Base-by-base conservation (phyloP, 1,284 basidiomycete genomes). In the Bondarzewia mesenterica region DNA sequence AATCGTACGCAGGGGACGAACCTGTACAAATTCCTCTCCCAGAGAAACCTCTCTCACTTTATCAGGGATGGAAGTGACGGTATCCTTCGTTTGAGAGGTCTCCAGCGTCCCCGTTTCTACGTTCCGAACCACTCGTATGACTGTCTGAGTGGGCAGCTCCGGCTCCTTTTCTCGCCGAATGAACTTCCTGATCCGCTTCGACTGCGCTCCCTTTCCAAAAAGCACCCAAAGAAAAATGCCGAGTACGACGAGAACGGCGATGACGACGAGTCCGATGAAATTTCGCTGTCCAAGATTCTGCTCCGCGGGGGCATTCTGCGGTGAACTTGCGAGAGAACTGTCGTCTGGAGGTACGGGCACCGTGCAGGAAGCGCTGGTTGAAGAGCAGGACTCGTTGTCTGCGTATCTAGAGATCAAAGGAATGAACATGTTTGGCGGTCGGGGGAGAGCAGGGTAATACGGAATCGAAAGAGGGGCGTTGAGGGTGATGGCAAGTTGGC, bases 181-280 rank as follows among this genome's bases (percentile, higher is more conserved):
- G 39, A 62, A 32, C 37, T 50, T 51, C 29, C 53, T 53, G 10
- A 54, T 35, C 8, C 46, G 50, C 41, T 58, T 56, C 39, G 60
- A 54, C 54, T 10, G 12, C 29, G 29, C 29, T 32, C 58, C 57
- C 48, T 55, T 56, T 21, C 61, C 60, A 45, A 65, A 63, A 25
- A 56, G 44, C 47, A 61, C 45, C 59, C 60, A 65, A 43, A 67
- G 58, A 12, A 46, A 47, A 52, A 64, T 25, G 4, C 50, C 63
- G 46, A 61, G 37, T 47, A 60, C 12, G 39, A 59, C 49, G 45
- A 67, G 50, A 20, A 58, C 50, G 40, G 54, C 55, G 49, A 62
- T 53, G 51, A 67, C 51, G 56, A 65, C 47, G 50, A 64, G 49
- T 36, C 64, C 66, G 48, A 62, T 45, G 45, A 60, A 52, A 55